Conservation (phyloP, 805 yeast genomes). For the Teunomyces barrocoloradensis region DNA sequence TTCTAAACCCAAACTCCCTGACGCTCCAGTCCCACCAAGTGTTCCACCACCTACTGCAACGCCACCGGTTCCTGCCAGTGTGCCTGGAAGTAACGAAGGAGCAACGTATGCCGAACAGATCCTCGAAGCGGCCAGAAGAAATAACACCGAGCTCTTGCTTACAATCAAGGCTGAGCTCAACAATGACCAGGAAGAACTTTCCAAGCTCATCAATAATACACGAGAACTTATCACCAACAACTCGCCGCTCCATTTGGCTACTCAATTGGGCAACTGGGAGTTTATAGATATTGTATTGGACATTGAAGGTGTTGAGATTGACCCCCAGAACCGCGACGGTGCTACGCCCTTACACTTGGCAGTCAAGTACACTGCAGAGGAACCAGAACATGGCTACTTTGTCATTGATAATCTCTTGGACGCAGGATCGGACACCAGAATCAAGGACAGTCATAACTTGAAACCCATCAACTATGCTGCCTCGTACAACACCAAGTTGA, state of each 20-base stretch:
- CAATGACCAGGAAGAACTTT: slow-evolving; percentile 38
- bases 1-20: background rate
- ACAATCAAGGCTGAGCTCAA: slow-evolving; percentile 48
- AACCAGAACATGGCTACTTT: slow-evolving; percentile 81
- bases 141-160: slow-evolving; percentile 73
- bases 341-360: slow-evolving; percentile 91
- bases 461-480: slow-evolving; percentile 72
- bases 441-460: slow-evolving; percentile 48
- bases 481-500: slow-evolving; percentile 53
- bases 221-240: slow-evolving; percentile 71
- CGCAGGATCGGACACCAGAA: slow-evolving; percentile 82
- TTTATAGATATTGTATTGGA: slow-evolving; percentile 79
- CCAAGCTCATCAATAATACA: slow-evolving; percentile 61
- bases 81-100: slow-evolving; percentile 37
- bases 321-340: slow-evolving; percentile 73
- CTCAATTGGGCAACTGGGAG: slow-evolving; percentile 80
- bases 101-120: slow-evolving; percentile 75
- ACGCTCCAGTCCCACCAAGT: background rate
- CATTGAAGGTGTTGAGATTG: slow-evolving; percentile 87
- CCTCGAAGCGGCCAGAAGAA: slow-evolving; percentile 83
- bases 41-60: background rate
- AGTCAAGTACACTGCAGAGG: slow-evolving; percentile 69
- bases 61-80: slow-evolving; percentile 1
- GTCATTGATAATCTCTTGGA: slow-evolving; percentile 79
- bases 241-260: slow-evolving; percentile 78